Conservation (phyloP, 2,329 filamentous ascomycete genomes). For the Bipolaris sorokiniana region DNA sequence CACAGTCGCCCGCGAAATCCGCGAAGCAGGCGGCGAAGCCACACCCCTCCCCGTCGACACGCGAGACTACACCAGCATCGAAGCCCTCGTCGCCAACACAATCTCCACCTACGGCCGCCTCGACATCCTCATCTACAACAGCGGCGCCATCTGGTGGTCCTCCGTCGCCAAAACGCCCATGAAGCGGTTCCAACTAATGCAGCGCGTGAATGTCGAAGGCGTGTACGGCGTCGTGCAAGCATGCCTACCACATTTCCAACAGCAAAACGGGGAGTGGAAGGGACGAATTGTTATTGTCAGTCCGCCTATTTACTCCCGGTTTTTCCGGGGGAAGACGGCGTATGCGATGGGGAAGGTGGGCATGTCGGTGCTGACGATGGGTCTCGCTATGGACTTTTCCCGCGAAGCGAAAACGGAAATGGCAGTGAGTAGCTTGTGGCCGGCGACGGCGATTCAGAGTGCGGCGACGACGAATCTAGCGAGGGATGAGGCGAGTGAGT, state of each 20-base stretch:
- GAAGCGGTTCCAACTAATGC: constrained; percentile 71
- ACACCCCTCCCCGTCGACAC: constrained; percentile 74
- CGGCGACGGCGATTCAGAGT: constrained; percentile 77
- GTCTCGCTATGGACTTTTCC: constrained; percentile 80
- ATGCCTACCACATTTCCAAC: constrained; percentile 68
- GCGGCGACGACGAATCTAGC: constrained; percentile 68
- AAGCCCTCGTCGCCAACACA: constrained; percentile 64
- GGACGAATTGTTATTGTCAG: constrained; percentile 78
- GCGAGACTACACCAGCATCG: constrained; percentile 66
- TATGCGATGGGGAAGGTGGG: constrained; percentile 80
- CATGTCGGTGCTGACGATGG: constrained; percentile 83
- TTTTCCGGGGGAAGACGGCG: constrained; percentile 84
- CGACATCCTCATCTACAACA: constrained; percentile 81
- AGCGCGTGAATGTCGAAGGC: constrained; percentile 64
- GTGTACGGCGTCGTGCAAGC: constrained; percentile 76
- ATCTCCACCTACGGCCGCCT: constrained; percentile 66
- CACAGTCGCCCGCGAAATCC: constrained; percentile 79
- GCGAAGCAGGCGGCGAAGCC: constrained; percentile 66
- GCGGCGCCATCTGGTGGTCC: constrained; percentile 85
- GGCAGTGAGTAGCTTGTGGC: constrained; percentile 85
- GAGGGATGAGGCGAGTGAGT: constrained; percentile 58
- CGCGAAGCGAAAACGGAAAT: constrained; percentile 69
- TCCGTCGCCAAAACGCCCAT: constrained; percentile 74
- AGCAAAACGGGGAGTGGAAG: constrained; percentile 56
- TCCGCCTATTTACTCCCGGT: constrained; percentile 83